A percentile compares a stretch with the other conserved stretches of the same genome.
These are phyloP conservation scores for Adansonia digitata DNA, from an alignment of 345 rosid species.

Conservation along the genomic window DNA sequence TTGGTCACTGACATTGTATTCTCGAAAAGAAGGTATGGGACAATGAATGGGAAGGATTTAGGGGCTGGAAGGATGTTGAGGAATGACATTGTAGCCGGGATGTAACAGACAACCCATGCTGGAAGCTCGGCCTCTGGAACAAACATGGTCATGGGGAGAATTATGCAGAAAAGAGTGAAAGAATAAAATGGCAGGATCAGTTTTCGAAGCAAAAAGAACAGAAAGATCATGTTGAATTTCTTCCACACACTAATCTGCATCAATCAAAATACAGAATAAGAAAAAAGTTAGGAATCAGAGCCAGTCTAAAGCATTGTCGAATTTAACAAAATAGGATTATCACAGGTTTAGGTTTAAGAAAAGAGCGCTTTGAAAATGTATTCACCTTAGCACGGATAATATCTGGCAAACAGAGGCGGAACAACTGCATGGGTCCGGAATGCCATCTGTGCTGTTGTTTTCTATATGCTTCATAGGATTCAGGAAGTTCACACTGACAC, in stretches of 20 bases:
- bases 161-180: slow-evolving; percentile 89
- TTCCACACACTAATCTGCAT: slow-evolving; percentile 79
- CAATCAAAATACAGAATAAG: slow-evolving; percentile 2
- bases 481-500: slow-evolving; percentile 92
- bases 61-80: slow-evolving; percentile 92
- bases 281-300: slow-evolving; percentile 1
- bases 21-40: slow-evolving; percentile 93
- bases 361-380: background rate
- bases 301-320: no score
- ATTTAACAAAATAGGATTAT: no score
- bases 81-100: slow-evolving; percentile 93
- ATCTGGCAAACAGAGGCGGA: slow-evolving; percentile 80
- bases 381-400: slow-evolving; percentile 69
- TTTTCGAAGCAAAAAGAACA: slow-evolving; percentile 80
- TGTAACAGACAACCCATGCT: slow-evolving; percentile 90
- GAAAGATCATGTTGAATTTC: slow-evolving; percentile 88
- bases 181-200: slow-evolving; percentile 87
- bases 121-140: slow-evolving; percentile 90
- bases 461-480: slow-evolving; percentile 90
- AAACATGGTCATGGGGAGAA: slow-evolving; percentile 95
- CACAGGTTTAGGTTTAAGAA: background rate
- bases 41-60: slow-evolving; percentile 82
- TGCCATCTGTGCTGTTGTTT: slow-evolving; percentile 98
- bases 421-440: slow-evolving; percentile 98
- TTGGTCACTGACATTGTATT: slow-evolving; percentile 97